A percentile compares a stretch with the other conserved stretches of the same genome.
Evolutionary conservation across 306 rosid species (phyloP).

Genomic region (Pachyrhizus erosus): DNA sequence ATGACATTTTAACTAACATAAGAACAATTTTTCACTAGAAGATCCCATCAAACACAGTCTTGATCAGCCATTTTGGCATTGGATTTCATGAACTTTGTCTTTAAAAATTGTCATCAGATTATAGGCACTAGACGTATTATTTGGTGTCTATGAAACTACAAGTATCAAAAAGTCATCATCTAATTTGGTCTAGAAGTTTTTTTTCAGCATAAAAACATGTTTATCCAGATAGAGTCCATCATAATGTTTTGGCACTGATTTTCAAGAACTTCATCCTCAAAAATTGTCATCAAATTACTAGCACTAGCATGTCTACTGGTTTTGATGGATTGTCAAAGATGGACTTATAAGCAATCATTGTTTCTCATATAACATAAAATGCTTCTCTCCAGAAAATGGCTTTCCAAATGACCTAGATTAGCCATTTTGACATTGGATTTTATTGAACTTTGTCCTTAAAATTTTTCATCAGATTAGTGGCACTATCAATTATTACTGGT

Average conservation of each 20-base stretch:
- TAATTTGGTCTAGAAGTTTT: background rate
- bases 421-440: conserved; percentile 21
- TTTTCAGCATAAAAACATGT: background rate
- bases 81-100: background rate
- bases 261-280: background rate
- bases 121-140: background rate
- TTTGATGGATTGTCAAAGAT: background rate
- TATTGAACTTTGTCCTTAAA: conserved; percentile 8
- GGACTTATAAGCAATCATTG: background rate
- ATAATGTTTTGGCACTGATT: conserved; percentile 2
- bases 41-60: background rate
- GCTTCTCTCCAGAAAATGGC: background rate
- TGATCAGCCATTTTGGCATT: conserved; percentile 20
- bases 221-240: background rate
- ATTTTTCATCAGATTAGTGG: background rate
- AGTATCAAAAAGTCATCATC: background rate
- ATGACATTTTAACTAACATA: background rate
- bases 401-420: background rate
- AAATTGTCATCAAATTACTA: background rate
- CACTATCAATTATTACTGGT: background rate
- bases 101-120: conserved; percentile 9
- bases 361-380: background rate
- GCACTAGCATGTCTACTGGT: background rate
- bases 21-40: background rate
- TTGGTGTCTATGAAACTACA: background rate